phyloP scores from a whole-genome alignment of 495 filamentous ascomycete genomes.

The Penicillium canescens region DNA sequence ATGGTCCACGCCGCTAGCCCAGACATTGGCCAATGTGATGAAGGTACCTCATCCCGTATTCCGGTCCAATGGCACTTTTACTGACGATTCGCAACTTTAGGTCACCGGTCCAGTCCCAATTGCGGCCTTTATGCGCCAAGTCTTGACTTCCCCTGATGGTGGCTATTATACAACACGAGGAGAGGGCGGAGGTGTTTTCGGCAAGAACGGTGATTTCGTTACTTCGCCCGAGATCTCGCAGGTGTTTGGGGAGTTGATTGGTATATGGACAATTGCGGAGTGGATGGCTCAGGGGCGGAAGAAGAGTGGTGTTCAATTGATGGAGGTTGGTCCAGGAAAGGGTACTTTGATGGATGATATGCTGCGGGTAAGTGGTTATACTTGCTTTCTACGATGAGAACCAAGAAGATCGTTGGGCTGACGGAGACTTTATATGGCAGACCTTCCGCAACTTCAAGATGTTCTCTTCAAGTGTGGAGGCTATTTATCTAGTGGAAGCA shows the following conservation, averaged over 20 bases:
- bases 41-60: constrained; percentile 49
- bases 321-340: constrained; percentile 92
- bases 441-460: constrained; percentile 80
- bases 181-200: constrained; percentile 72
- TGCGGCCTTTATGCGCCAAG: constrained; percentile 97
- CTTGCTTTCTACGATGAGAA: background rate
- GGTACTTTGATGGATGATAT: constrained; percentile 98
- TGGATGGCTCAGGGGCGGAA: constrained; percentile 87
- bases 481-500: constrained; percentile 89
- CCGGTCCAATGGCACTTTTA: background rate
- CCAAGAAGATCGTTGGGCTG: background rate
- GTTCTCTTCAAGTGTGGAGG: constrained; percentile 74
- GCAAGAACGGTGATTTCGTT: constrained; percentile 87
- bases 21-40: constrained; percentile 79
- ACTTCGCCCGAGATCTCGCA: constrained; percentile 98
- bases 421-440: constrained; percentile 40
- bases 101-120: constrained; percentile 86
- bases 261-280: constrained; percentile 92
- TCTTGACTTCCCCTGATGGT: constrained; percentile 84
- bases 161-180: constrained; percentile 86
- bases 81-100: constrained; percentile 21
- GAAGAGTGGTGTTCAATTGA: constrained; percentile 72
- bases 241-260: constrained; percentile 91
- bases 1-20: constrained; percentile 92
- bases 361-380: constrained; percentile 63